These are phyloP conservation scores for Suillus bovinus DNA, from an alignment of 768 basidiomycete genomes.

Conservation along the genomic window DNA sequence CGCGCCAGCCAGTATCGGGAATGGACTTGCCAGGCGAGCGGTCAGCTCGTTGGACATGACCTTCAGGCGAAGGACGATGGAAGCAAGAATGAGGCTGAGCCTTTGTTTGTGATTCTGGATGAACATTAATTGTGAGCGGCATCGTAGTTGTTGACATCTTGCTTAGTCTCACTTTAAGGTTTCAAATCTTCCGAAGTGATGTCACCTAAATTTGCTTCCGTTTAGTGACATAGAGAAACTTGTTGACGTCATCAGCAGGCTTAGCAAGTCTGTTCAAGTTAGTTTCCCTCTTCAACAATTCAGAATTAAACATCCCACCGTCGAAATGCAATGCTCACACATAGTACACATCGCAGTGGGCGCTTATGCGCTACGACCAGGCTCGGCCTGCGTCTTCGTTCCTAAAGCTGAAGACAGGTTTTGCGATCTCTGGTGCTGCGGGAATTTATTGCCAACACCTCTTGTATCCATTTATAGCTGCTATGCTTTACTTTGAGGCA, in stretches of 20 bases:
- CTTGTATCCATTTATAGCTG: no score
- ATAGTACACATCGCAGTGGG: constrained; percentile 49
- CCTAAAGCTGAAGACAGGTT: constrained; percentile 65
- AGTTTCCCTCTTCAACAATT: background rate
- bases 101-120: background rate
- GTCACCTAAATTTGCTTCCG: background rate
- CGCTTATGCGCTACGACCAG: constrained; percentile 52
- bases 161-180: background rate
- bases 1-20: constrained; percentile 7
- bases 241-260: background rate
- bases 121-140: background rate
- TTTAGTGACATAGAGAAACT: background rate
- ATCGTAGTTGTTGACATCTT: background rate
- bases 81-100: background rate
- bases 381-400: constrained; percentile 60
- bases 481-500: constrained; percentile 49
- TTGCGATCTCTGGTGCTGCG: constrained; percentile 66
- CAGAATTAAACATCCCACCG: background rate
- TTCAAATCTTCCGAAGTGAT: background rate
- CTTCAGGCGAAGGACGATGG: background rate
- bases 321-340: constrained; percentile 37
- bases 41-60: background rate
- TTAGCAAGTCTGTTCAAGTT: no score
- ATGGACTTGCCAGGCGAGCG: background rate
- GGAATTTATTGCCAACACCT: constrained; percentile 68